These are phyloP conservation scores for Torrubiella hemipterigena DNA, from an alignment of 2,329 filamentous ascomycete species.

Conservation along the genomic window DNA sequence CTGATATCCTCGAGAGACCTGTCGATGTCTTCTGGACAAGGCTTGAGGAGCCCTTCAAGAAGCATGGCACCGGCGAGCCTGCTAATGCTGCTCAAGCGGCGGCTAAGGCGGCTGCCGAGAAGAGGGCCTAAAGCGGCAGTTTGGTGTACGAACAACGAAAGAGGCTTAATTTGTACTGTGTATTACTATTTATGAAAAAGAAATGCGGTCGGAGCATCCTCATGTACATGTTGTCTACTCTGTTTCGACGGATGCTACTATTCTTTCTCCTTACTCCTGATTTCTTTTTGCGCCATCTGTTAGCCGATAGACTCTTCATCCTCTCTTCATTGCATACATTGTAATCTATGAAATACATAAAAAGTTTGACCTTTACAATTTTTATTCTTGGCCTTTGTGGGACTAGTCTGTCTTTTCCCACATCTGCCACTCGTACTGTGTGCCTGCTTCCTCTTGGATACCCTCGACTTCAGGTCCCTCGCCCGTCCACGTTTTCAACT, in stretches of 20 bases:
- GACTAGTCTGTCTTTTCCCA: constrained; percentile 39
- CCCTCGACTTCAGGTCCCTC: constrained; percentile 44
- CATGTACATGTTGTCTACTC: background rate
- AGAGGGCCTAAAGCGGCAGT: too few species aligned
- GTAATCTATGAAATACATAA: background rate
- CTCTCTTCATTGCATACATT: too few species aligned
- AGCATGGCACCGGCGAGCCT: constrained; percentile 14
- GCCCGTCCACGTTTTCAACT: constrained; percentile 52
- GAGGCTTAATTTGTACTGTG: constrained; percentile 8
- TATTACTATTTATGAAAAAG: constrained; percentile 13
- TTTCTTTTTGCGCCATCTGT: too few species aligned
- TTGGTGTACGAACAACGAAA: constrained; percentile 8
- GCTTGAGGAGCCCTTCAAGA: constrained; percentile 26
- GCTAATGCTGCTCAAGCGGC: too few species aligned
- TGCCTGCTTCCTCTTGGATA: constrained; percentile 49
- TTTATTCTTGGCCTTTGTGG: background rate
- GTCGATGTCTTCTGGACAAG: constrained; percentile 32
- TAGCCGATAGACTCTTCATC: too few species aligned
- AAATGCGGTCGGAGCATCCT: constrained; percentile 3
- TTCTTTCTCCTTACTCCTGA: too few species aligned
- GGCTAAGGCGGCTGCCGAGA: constrained; percentile 12
- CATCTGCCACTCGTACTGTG: constrained; percentile 60
- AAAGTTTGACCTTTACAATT: background rate
- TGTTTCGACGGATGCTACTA: background rate
- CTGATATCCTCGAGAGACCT: constrained; percentile 21